Evolutionary conservation across 2,329 filamentous ascomycete genomes (phyloP), one percentile per base, ranked within the genome.

Genomic region (Cercospora sp.): DNA sequence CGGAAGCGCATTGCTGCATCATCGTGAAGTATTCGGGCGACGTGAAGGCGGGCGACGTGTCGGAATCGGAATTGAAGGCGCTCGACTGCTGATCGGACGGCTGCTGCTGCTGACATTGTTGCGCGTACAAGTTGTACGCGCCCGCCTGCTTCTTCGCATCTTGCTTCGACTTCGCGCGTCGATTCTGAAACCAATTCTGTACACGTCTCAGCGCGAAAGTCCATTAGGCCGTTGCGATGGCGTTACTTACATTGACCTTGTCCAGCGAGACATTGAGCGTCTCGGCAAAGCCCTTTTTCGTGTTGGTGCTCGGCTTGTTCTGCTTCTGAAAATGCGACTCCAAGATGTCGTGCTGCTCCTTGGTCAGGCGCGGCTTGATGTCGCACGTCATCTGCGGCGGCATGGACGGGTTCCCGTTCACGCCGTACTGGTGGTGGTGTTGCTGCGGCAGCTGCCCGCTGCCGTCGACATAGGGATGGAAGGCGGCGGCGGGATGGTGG

Each of bases 141-240:
- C 75, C 74, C 18, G 73, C 71, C 64, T 79, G 75, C 74, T 85
- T 85, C 77, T 84, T 84, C 60, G 79, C 75, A 74, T 85, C 83
- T 71, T 85, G 83, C 77, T 85, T 85, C 57, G 83, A 82, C 71
- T 85, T 85, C 64, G 83, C 83, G 69, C 83, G 75, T 60, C 83
- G 81, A 73, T 85, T 85, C 74, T 85, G 83, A 72, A 85, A 85
- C 83, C 83, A 85, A 73, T 85, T 85, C 83, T 85, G 71, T 65
- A 45, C 59, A 18, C 40, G 28, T 53, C 72, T 82, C 77, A 82
- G 80, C 70, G 28, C 51, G 60, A n/a, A 7, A 1, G 13, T 40
- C 16, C 36, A 40, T 16, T n/a, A 2, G 36, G 5, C 5, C 36
- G n/a, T 40, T 40, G 36, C 36, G 36, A 40, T 40, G 36, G 60